A percentile compares a stretch with the other conserved stretches of the same genome.
phyloP scores from a whole-genome alignment of 768 basidiomycete genomes.

The Macrolepiota fuliginosa region DNA sequence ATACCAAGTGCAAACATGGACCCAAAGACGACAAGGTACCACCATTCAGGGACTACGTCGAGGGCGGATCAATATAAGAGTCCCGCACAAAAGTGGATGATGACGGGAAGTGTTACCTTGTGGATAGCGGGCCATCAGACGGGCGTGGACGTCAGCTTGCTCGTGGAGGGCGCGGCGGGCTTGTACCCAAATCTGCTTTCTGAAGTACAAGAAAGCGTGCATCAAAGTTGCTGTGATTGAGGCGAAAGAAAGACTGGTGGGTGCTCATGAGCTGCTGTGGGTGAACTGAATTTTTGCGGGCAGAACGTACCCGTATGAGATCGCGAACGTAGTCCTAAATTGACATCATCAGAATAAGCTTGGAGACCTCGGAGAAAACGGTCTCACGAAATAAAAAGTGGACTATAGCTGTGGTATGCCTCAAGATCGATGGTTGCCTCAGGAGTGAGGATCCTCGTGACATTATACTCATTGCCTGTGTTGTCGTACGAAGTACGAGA shows the following conservation, averaged over 20 bases:
- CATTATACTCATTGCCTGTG: conserved; percentile 52
- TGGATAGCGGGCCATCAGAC: conserved; percentile 70
- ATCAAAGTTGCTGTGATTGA: conserved; percentile 69
- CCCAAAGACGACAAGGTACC: conserved; percentile 68
- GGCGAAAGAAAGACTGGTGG: conserved; percentile 58
- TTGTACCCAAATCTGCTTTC: conserved; percentile 72
- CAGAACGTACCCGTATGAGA: conserved; percentile 55
- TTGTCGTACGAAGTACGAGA: conserved; percentile 63
- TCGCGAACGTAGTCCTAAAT: conserved; percentile 56
- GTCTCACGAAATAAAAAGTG: conserved; percentile 52
- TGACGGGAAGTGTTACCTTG: conserved; percentile 28
- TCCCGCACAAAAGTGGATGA: background rate
- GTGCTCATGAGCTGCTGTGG: conserved; percentile 29
- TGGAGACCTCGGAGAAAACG: background rate
- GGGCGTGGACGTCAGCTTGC: conserved; percentile 79
- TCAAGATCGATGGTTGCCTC: conserved; percentile 51
- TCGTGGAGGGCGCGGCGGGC: conserved; percentile 65
- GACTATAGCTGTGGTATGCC: conserved; percentile 53
- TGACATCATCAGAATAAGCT: background rate
- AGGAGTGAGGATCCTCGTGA: conserved; percentile 48
- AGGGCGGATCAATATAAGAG: background rate
- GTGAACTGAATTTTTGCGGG: conserved; percentile 18
- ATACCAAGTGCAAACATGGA: conserved; percentile 65
- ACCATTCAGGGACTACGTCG: conserved; percentile 67
- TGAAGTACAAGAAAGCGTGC: conserved; percentile 69